These are phyloP conservation scores for Vicia faba DNA, from an alignment of 306 rosid species.

Conservation along the genomic window DNA sequence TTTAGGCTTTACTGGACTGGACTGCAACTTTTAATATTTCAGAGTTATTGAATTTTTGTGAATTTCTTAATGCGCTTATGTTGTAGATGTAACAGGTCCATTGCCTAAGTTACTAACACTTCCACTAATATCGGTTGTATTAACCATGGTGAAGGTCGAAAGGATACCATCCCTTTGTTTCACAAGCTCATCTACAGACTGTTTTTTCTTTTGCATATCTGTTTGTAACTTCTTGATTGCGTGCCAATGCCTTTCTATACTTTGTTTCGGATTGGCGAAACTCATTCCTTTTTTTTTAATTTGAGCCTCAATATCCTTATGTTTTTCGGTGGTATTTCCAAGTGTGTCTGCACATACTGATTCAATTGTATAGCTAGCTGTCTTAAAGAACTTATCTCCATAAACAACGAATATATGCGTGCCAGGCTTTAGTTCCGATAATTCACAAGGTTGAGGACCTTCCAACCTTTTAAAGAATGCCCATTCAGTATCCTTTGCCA, in stretches of 20 bases:
- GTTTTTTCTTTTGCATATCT: conserved; percentile 92
- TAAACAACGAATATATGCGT: conserved; percentile 97
- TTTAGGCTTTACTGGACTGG: no score
- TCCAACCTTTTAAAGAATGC: conserved; percentile 97
- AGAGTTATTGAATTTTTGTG: no score
- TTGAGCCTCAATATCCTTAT: conserved; percentile 81
- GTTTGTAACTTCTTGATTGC: conserved; percentile 94
- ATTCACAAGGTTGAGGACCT: conserved; percentile 99
- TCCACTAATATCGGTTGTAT: conserved; percentile 41
- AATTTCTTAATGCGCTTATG: no score
- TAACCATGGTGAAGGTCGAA: conserved; percentile 65
- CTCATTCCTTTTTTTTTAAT: conserved; percentile 93
- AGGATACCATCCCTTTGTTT: conserved; percentile 86
- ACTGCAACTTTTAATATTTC: no score
- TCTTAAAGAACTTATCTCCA: conserved; percentile 98
- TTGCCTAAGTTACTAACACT: conserved; percentile 59
- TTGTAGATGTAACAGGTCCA: no score
- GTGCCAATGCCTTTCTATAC: conserved; percentile 91
- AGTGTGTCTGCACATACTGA: conserved; percentile 77
- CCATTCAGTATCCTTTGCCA: conserved; percentile 98
- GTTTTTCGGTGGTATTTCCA: conserved; percentile 78
- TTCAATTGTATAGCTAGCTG: conserved; percentile 91
- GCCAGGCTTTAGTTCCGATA: conserved; percentile 92
- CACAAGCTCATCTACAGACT: conserved; percentile 88
- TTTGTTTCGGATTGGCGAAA: conserved; percentile 93